Evolutionary conservation across 73 alveolate genomes (phyloP), one percentile per base, ranked within the genome.

Genomic region (Symbiodinium pilosum): DNA sequence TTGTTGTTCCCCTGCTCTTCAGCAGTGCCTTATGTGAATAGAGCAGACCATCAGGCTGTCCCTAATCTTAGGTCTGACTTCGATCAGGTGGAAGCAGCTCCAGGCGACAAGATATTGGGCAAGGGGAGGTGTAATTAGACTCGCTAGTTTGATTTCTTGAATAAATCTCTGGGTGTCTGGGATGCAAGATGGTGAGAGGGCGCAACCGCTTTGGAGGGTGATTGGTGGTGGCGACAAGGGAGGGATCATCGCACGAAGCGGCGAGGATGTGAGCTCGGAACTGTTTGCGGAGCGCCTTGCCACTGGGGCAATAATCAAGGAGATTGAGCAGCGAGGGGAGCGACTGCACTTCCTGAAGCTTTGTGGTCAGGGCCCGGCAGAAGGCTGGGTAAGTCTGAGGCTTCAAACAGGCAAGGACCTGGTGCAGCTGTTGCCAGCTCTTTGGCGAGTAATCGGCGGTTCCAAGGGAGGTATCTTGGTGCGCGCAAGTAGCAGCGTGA

Each of bases 211-310:
- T 32, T 87, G 84, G 85, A 64, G 28, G n/a, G 94, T 87, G 26
- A 71, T 87, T 51, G 94, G 94, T 4, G 94, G 94, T 40, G 94
- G 68, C 64, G 96, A 89, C 24, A 89, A 69, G 88, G 96, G 96
- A 40, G 96, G 96, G 36, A 68, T 89, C 75, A 75, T 89, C 52
- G 96, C 32, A 32, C 96, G 96, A n/a, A 26, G 12, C 4, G 75
- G 77, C 21, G 47, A 30, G 14, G 87, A 64, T n/a, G 87, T 43
- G 18, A 28, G 36, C 30, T 30, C 87, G 39, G 75, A 38, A n/a
- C 87, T 68, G 54, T 38, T 44, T 18, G 21, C 44, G 47, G 96
- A 42, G 32, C 96, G 96, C 43, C 52, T 89, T 64, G 96, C 87
- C 77, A 89, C 96, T 4, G 96, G 96, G 30, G 87, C 96, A 38